These are phyloP conservation scores for Mucor velutinosus DNA, from an alignment of 371 early-diverging fungal species.

Conservation along the genomic window DNA sequence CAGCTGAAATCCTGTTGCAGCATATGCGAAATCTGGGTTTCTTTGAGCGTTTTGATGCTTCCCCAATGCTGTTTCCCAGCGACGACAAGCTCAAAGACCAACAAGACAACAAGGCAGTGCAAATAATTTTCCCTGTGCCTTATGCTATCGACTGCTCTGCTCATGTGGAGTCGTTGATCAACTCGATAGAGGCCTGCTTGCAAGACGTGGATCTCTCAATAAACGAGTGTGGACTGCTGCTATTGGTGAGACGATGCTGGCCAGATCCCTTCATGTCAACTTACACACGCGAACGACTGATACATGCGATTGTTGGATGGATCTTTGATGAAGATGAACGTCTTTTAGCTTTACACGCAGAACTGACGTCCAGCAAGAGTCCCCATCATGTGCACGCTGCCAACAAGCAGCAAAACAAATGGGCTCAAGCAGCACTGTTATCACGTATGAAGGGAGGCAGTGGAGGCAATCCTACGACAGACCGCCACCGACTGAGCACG, in stretches of 20 bases:
- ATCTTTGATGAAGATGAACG: slow-evolving; percentile 56
- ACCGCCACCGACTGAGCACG: slow-evolving; percentile 30
- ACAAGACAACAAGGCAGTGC: slow-evolving; percentile 17
- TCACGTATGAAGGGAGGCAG: slow-evolving; percentile 28
- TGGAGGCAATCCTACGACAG: slow-evolving; percentile 9
- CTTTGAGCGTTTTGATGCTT: slow-evolving; percentile 56
- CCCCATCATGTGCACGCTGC: neutral
- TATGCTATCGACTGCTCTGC: slow-evolving; percentile 55
- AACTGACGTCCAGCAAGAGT: slow-evolving; percentile 28
- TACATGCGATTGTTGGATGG: slow-evolving; percentile 57
- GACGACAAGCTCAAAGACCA: neutral
- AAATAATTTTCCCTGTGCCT: slow-evolving; percentile 56
- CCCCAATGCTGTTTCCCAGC: slow-evolving; percentile 42
- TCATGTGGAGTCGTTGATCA: slow-evolving; percentile 53
- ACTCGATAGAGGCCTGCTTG: slow-evolving; percentile 56
- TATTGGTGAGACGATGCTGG: slow-evolving; percentile 58
- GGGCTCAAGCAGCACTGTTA: slow-evolving; percentile 35
- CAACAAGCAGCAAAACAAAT: slow-evolving; percentile 31
- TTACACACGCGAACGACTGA: slow-evolving; percentile 50
- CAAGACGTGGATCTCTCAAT: slow-evolving; percentile 54
- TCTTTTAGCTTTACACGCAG: slow-evolving; percentile 41
- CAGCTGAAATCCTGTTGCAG: slow-evolving; percentile 45
- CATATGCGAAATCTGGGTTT: slow-evolving; percentile 61
- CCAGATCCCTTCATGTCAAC: slow-evolving; percentile 61
- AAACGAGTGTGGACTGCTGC: slow-evolving; percentile 59